Base-by-base conservation (phyloP, 345 rosid genomes). In the Psidium guajava region DNA sequence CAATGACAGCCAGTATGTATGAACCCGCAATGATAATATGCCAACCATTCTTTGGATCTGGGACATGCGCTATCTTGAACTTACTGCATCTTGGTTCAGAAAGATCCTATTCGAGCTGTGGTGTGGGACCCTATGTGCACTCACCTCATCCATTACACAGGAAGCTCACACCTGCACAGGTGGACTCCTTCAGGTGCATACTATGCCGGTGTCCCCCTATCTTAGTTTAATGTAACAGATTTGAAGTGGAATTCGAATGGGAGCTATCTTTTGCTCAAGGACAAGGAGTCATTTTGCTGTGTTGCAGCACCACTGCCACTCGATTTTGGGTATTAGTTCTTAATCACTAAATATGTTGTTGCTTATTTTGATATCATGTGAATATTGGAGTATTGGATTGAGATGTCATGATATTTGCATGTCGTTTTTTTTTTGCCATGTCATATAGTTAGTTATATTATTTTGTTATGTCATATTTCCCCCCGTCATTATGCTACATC, bases 161-260 rank as follows among this genome's bases (percentile, higher is more conserved):
- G 98, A 64, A 97, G 98, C 91, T 91, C 96, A 52, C 98, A 96
- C 90, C 86, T 96, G 86, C 95, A 97, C 87, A 95, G 95, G 98
- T 96, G 98, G 98, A 92, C 97, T 82, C 98, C 98, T 84, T 92
- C 98, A 2, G 98, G 98, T 88, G 98, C 99, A 28, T 97, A 90
- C 91, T 96, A 98, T 80, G 90, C 95, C 50, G 92, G 94, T 83
- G 93, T 90, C 84, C 99, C 98, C 0, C 90, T 95, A 50, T 93
- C 96, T 0, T 94, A 93, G 81, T 95, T 97, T 85, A 88, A 87
- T 74, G 89, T 96, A 82, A 88, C 89, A 16, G 99, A 97, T 90
- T 90, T 97, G 85, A 97, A 95, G 89, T 96, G 99, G 98, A 96
- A 95, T 86, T 89, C 93, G 25, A 94, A 95, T 81, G 99, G 98